Percentiles rank a stretch among this genome's conserved stretches.
Evolutionary conservation across 495 filamentous ascomycete genomes (phyloP).

Genomic region (Penicillium canescens): DNA sequence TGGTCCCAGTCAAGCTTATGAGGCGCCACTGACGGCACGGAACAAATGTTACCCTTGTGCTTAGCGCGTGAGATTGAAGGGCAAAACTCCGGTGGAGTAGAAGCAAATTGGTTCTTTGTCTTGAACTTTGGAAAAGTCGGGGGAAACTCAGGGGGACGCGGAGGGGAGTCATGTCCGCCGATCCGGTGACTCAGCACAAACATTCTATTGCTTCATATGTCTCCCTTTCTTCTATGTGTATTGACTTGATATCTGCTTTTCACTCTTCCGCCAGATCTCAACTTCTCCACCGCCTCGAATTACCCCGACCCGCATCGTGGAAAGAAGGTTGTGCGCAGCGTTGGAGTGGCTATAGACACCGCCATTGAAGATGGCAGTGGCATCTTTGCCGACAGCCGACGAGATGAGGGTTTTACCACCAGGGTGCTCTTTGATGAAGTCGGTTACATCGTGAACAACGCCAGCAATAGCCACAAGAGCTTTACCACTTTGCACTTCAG

Average conservation of each 20-base stretch:
- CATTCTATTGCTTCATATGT: neutral
- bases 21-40: constrained; percentile 6
- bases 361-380: constrained; percentile 92
- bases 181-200: neutral
- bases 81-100: constrained; percentile 25
- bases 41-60: constrained; percentile 8
- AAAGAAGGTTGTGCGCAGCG: constrained; percentile 87
- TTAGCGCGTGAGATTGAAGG: neutral
- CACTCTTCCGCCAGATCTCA: constrained; percentile 69
- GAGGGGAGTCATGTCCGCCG: neutral
- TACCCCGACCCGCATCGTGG: constrained; percentile 86
- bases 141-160: neutral
- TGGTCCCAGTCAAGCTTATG: constrained; percentile 10
- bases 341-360: constrained; percentile 92
- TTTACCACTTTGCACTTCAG: constrained; percentile 74
- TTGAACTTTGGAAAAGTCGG: neutral
- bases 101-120: neutral
- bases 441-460: constrained; percentile 83
- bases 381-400: constrained; percentile 85
- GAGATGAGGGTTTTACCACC: constrained; percentile 86
- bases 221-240: too few species aligned
- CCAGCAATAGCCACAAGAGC: constrained; percentile 81
- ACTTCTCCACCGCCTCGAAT: constrained; percentile 89
- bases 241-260: too few species aligned
- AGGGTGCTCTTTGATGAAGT: constrained; percentile 88